Base-by-base conservation (phyloP, 1,284 basidiomycete genomes). In the Apiotrichum gracile region DNA sequence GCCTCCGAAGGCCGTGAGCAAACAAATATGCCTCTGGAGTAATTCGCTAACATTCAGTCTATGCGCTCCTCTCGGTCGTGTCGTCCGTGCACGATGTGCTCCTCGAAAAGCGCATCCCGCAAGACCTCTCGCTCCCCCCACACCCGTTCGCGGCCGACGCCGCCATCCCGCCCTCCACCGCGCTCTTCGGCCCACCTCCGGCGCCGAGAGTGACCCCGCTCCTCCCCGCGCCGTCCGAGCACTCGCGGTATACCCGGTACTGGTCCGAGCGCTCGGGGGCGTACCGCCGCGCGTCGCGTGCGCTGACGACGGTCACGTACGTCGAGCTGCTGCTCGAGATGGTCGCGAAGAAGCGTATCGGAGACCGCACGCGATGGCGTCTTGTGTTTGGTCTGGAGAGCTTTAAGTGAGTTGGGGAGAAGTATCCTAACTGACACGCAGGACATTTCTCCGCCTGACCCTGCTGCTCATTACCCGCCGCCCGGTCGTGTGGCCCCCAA, bases 1-100 rank as follows among this genome's bases (percentile, higher is more conserved):
- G 89, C 87, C 51, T 91, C 88, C 34, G 91, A 93, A 81, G 83
- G 87, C 68, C 78, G 91, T 92, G 64, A 83, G 90, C 86, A n/a
- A n/a, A n/a, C n/a, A n/a, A n/a, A n/a, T n/a, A n/a, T n/a, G n/a
- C n/a, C n/a, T n/a, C 31, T 16, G n/a, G 22, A 51, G 33, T 35
- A 22, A 46, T 21, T 26, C 38, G n/a, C n/a, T n/a, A n/a, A n/a
- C n/a, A n/a, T 24, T 9, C 57, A 75, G 74, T 76, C 39, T 72
- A 72, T 53, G 67, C 73, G 14, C 61, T 72, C 2, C 57, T 73
- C 29, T 69, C 64, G n/a, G 38, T 74, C 16, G 65, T 76, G 13
- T 68, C 70, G 31, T 49, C 62, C 17, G 91, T 91, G 68, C 90
- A 93, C 72, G 90, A 92, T 69, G 86, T 87, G 2, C 77, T 93